phyloP scores from a whole-genome alignment of 2,329 filamentous ascomycete species.

The Pyrenophora tritici-repentis region DNA sequence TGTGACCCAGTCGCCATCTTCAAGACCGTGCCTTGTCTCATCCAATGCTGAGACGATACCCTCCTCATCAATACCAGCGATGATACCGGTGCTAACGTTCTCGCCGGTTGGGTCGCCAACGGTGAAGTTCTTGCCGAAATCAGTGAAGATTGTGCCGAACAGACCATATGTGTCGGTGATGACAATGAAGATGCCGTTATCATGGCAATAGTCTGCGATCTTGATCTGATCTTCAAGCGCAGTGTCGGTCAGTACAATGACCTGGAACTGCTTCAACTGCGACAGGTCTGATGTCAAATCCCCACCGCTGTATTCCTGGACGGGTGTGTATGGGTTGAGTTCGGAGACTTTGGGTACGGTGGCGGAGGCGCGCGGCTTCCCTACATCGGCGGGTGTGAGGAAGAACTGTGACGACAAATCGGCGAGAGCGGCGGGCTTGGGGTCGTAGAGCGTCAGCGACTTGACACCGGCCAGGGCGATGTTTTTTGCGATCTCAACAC shows the following conservation, averaged over 20 bases:
- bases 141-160: slow-evolving; percentile 95
- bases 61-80: slow-evolving; percentile 86
- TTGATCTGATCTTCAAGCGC: slow-evolving; percentile 78
- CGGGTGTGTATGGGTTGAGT: slow-evolving; percentile 94
- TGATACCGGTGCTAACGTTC: slow-evolving; percentile 82
- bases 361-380: slow-evolving; percentile 84
- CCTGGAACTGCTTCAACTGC: slow-evolving; percentile 88
- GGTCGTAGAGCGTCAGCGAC: slow-evolving; percentile 91
- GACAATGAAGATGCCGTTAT: slow-evolving; percentile 89
- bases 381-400: slow-evolving; percentile 83
- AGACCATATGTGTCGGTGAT: slow-evolving; percentile 89
- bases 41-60: slow-evolving; percentile 91
- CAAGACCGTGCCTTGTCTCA: slow-evolving; percentile 90
- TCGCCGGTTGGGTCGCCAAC: slow-evolving; percentile 90
- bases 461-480: slow-evolving; percentile 98
- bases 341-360: slow-evolving; percentile 90
- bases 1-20: slow-evolving; percentile 95
- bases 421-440: slow-evolving; percentile 77
- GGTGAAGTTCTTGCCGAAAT: slow-evolving; percentile 94
- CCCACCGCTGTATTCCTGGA: slow-evolving; percentile 69
- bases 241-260: slow-evolving; percentile 86
- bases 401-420: slow-evolving; percentile 99
- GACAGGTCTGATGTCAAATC: slow-evolving; percentile 77
- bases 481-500: slow-evolving; percentile 98
- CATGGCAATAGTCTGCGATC: slow-evolving; percentile 91